Evolutionary conservation across 2,329 filamentous ascomycete genomes (phyloP), one percentile per base, ranked within the genome.

Genomic region (Xylariaceae sp.): DNA sequence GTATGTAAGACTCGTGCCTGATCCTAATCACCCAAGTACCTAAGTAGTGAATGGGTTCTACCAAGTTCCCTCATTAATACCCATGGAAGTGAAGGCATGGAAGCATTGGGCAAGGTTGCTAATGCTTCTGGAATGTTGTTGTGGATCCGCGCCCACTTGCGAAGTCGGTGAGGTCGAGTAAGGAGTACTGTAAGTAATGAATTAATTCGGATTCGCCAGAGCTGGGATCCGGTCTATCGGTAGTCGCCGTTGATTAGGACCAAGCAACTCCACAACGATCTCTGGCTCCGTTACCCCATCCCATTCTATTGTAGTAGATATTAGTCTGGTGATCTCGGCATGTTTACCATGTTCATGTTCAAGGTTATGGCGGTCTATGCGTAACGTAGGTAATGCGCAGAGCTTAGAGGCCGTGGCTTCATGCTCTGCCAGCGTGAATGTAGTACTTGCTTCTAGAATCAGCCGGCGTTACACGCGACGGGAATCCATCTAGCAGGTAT

Each of bases 401-500:
- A 9, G 23, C 16, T 40, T 53, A 32, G 46, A 23, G 20, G 40
- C 4, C 20, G n/a, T 12, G 23, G 9, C 37, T 14, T 18, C 20
- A 19, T 12, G 43, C 20, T 18, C 19, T 42, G n/a, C n/a, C n/a
- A 32, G 14, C 26, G 20, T 21, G 20, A 29, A 47, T n/a, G 18
- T 29, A n/a, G n/a, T n/a, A n/a, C 12, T n/a, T 20, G 42, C 12
- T 9, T 37, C 18, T 2, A 52, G 14, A 37, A 37, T 61, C 23
- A 59, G 37, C 55, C 44, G 18, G 57, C 56, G 20, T 65, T 65
- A 50, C 67, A 65, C 18, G 60, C 56, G 50, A 72, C 61, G 9
- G 81, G 70, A 56, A 84, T 75, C 85, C 85, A 88, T 64, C 85
- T 76, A 19, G 77, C 74, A 19, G 85, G 85, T 32, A 88, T 79